Percentiles rank a stretch among this genome's conserved stretches.
These are phyloP conservation scores for Eucalyptus polybractea DNA, from an alignment of 345 rosid genomes.

Conservation along the genomic window DNA sequence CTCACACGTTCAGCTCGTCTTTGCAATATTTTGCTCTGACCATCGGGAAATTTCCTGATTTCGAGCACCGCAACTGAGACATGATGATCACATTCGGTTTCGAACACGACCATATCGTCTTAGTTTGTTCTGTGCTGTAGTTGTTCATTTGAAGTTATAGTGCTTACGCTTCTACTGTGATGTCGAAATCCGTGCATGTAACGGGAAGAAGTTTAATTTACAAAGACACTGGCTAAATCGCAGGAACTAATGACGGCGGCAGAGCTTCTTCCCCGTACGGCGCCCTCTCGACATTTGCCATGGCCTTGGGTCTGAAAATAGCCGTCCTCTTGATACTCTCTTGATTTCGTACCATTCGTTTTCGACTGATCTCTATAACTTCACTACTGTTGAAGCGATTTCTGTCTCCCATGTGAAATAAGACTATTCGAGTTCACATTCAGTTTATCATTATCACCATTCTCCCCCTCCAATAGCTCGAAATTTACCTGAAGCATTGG, in stretches of 20 bases:
- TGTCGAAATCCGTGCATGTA: not conserved
- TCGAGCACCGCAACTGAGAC: not conserved
- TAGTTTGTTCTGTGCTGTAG: not conserved
- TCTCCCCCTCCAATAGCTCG: not conserved
- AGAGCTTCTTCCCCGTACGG: not conserved
- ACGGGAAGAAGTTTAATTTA: not conserved
- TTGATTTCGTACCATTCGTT: not conserved
- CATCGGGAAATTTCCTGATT: not conserved
- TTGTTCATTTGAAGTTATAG: not conserved
- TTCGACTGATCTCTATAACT: not conserved
- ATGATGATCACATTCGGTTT: not conserved
- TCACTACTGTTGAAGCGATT: not conserved
- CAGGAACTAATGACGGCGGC: not conserved
- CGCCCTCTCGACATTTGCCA: not conserved
- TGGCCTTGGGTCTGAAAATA: not conserved
- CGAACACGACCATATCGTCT: not conserved
- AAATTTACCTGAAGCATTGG: not conserved
- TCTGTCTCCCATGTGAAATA: not conserved
- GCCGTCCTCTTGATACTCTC: not conserved
- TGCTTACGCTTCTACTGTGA: not conserved
- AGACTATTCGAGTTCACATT: not conserved
- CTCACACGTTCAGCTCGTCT: not conserved
- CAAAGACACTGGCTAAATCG: not conserved
- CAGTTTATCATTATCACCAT: not conserved
- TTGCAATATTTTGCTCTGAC: not conserved